These are phyloP conservation scores for Voacanga thouarsii DNA, from an alignment of 257 asterid genomes.

Conservation along the genomic window DNA sequence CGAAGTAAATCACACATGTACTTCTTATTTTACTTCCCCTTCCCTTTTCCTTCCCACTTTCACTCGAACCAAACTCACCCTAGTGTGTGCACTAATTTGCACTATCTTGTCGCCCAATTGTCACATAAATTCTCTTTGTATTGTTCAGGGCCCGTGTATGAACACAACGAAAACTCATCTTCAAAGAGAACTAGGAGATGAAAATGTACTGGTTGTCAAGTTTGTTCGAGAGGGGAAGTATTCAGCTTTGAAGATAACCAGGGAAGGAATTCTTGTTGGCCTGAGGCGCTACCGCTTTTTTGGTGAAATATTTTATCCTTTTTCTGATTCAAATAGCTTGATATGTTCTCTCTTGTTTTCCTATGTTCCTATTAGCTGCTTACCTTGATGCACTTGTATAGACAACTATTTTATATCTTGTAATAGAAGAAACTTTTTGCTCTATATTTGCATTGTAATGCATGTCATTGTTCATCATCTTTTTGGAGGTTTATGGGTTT, in stretches of 20 bases:
- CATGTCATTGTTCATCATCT: not conserved
- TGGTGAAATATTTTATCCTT: constrained; percentile 41
- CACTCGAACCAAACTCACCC: too few species aligned
- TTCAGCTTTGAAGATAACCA: constrained; percentile 26
- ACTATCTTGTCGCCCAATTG: not conserved
- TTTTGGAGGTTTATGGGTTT: not conserved
- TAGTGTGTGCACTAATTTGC: not conserved
- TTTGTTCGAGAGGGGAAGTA: constrained; percentile 35
- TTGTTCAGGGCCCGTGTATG: constrained; percentile 72
- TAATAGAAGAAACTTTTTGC: not conserved
- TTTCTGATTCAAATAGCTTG: constrained; percentile 7
- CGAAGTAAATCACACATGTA: too few species aligned
- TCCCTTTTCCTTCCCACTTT: too few species aligned
- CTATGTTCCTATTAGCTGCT: not conserved
- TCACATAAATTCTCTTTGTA: not conserved
- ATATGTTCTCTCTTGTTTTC: not conserved
- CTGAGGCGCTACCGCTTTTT: constrained; percentile 59
- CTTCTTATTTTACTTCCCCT: too few species aligned
- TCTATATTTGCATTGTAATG: not conserved
- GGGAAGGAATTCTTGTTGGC: constrained; percentile 73
- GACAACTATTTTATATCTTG: not conserved
- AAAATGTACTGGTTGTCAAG: constrained; percentile 61
- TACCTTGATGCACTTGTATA: not conserved
- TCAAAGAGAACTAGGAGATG: constrained; percentile 69
- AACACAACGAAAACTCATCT: constrained; percentile 56